Base-by-base conservation (phyloP, 768 basidiomycete species). In the Chalciporus sphaerocephalus region DNA sequence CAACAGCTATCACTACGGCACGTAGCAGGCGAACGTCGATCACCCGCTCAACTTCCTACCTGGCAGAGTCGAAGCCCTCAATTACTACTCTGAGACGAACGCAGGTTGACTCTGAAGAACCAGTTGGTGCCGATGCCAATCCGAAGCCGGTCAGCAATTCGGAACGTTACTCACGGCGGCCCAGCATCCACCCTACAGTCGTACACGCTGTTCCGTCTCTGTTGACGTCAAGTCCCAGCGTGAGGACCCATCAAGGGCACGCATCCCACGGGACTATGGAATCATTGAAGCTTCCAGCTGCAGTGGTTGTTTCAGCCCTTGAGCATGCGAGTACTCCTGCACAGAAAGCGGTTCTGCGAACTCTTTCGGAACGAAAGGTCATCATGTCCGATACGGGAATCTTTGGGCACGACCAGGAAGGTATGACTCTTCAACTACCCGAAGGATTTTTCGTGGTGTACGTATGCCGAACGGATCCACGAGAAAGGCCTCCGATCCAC, bases 391-490 rank as follows among this genome's bases (percentile, higher is more conserved):
- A 58, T 18, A 47, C 44, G 7, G 49, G 50, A 21, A 40, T 43
- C 36, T 46, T 49, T 30, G 51, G 53, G 6, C 46, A 47, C 22
- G 58, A 62, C 21, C 59, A 63, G 20, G 65, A 68, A 17, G 60
- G 47, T 8, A 41, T 56, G 11, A 56, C 67, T 22, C 54, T 62
- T 9, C 67, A 69, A 30, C 55, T 65, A 16, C 87, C 89, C 3
- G 74, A 81, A 10, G 77, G 73, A 1, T 92, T 92, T 57, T 70
- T 91, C 27, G 64, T 83, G 47, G 74, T 92, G 1, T 90, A 83
- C 54, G 79, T 92, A 10, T 88, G 85, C 62, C 74, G 79, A 9
- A 68, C 73, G 51, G 79, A 87, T 61, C 64, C 78, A 1, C 69
- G 68, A 37, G 85, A 89, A 60, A 69, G 83, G 46, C 88, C 90